Conservation (phyloP, 1,284 basidiomycete genomes). For the Cryptococcus wingfieldii region DNA sequence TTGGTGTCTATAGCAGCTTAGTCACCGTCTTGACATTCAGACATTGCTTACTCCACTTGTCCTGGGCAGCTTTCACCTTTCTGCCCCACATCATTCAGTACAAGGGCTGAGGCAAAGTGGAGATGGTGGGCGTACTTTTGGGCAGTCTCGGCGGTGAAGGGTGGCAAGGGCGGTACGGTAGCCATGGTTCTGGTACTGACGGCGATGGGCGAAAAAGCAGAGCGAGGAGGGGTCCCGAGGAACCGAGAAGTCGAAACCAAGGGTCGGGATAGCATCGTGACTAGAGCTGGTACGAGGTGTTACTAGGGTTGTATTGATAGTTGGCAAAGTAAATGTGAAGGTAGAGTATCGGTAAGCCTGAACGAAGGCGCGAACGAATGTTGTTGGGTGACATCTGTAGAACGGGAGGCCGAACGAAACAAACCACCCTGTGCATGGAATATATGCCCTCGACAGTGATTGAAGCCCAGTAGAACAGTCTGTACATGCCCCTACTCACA, state of each 20-base stretch:
- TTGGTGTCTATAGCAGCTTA: conserved; percentile 23
- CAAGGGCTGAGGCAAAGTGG: neutral
- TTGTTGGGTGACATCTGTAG: too few species aligned
- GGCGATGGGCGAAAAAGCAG: neutral
- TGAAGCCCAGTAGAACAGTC: neutral
- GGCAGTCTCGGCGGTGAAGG: conserved; percentile 25
- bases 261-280: neutral
- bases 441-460: neutral
- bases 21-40: neutral
- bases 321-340: neutral
- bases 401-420: too few species aligned
- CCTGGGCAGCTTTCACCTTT: conserved; percentile 42
- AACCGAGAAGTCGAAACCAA: neutral
- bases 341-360: neutral
- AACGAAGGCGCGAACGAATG: too few species aligned
- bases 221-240: neutral
- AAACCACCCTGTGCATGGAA: neutral
- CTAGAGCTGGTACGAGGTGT: neutral
- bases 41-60: conserved; percentile 42
- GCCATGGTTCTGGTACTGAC: neutral
- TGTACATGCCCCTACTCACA: neutral
- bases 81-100: conserved; percentile 7
- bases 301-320: neutral
- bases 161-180: conserved; percentile 19
- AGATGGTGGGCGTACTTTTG: conserved; percentile 11